Evolutionary conservation across 2,329 filamentous ascomycete genomes (phyloP), one percentile per base, ranked within the genome.

Genomic region (Teratosphaeriaceae sp.): DNA sequence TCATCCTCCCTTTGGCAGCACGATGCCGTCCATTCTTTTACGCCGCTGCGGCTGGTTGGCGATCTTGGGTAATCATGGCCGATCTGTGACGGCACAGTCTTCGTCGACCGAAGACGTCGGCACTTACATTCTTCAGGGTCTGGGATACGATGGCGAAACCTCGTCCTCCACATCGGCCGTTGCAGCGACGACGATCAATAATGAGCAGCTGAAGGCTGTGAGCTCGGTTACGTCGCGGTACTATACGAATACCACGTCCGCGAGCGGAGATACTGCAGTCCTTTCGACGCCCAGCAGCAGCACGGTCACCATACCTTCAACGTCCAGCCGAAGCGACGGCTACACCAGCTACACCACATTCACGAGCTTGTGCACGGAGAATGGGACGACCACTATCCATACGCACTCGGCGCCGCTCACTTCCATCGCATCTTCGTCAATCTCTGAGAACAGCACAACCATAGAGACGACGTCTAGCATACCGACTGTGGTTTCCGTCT

Each of bases 351-450:
- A 27, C 37, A 39, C 37, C 8, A 39, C 37, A 4, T 39, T 35
- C 21, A 36, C 31, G 12, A 24, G 29, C 18, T 20, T 36, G 18
- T 42, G 40, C 31, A 42, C 40, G 6, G 31, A 35, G 15, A 42
- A 42, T 27, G 40, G 40, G 3, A 42, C 30, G 2, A n/a, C 40
- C 3, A 18, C 27, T 12, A 27, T 42, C 21, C 30, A 42, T n/a
- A 42, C 40, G 7, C 30, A 35, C 31, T 42, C 40, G 19, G 30
- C 30, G 9, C 29, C 31, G 19, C 16, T 42, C 20, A 35, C 40
- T 7, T 29, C 13, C 3, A 42, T 35, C 18, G 40, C 29, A 15
- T 35, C 40, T 5, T 27, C 24, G 15, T 6, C 24, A 27, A 8
- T 34, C 30, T 8, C 38, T n/a, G n/a, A n/a, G n/a, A n/a, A n/a